These are phyloP conservation scores for Pichia nakasei DNA, from an alignment of 805 yeast genomes.

Conservation along the genomic window DNA sequence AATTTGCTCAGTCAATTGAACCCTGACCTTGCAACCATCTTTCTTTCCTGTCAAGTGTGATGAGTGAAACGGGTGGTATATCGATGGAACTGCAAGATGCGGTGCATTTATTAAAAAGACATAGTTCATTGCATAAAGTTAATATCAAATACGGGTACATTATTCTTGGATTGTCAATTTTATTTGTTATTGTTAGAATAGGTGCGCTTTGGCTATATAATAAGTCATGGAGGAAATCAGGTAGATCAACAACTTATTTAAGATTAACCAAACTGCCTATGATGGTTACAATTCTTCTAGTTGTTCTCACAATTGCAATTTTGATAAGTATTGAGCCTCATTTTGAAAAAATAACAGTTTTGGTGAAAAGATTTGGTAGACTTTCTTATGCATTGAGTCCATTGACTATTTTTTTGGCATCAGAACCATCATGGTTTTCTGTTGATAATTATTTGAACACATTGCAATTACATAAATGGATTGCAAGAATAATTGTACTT, in stretches of 20 bases:
- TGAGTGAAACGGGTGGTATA: not conserved
- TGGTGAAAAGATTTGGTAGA: constrained; percentile 54
- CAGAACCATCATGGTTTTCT: constrained; percentile 47
- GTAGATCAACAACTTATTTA: constrained; percentile 29
- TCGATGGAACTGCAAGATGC: not conserved
- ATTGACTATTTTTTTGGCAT: constrained; percentile 43
- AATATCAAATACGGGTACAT: constrained; percentile 56
- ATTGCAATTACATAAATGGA: constrained; percentile 60
- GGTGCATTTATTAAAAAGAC: constrained; percentile 29
- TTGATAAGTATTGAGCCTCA: constrained; percentile 20
- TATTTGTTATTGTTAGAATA: constrained; percentile 32
- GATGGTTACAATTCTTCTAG: not conserved
- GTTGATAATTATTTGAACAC: constrained; percentile 44
- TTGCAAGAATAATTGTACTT: constrained; percentile 47
- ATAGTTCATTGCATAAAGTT: constrained; percentile 44
- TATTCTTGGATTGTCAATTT: constrained; percentile 33
- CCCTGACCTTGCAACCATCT: not conserved
- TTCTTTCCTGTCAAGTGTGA: not conserved
- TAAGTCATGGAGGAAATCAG: constrained; percentile 30
- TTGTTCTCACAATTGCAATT: constrained; percentile 1
- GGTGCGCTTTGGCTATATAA: constrained; percentile 26
- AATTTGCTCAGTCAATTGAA: not conserved
- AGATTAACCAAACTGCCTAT: constrained; percentile 22
- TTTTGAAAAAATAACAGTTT: constrained; percentile 26
- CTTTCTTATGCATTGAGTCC: constrained; percentile 51